phyloP scores from a whole-genome alignment of 345 rosid species.

The Aquilaria malaccensis region DNA sequence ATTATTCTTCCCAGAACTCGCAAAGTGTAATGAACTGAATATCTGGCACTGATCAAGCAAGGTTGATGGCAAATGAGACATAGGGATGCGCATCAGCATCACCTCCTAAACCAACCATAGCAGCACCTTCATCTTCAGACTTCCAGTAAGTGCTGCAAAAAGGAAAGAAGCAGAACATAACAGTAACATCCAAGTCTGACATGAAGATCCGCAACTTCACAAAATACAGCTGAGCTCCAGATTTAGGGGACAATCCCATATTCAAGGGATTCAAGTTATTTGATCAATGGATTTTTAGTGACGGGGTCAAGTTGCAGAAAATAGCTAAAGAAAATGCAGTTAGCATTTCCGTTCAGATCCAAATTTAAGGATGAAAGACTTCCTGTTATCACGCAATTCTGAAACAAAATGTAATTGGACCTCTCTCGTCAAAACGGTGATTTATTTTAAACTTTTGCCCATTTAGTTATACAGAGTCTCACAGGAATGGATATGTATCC shows the following conservation, averaged over 20 bases:
- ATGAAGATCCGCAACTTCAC: background rate
- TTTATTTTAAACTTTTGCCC: no score
- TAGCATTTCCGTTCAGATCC: no score
- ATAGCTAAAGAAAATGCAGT: no score
- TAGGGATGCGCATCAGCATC: slow-evolving; percentile 77
- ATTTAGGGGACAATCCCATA: background rate
- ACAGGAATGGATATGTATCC: no score
- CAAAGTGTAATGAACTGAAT: slow-evolving; percentile 2
- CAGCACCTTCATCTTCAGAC: slow-evolving; percentile 81
- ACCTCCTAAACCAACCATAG: slow-evolving; percentile 72
- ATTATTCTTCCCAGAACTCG: slow-evolving; percentile 21
- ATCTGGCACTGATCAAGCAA: slow-evolving; percentile 33
- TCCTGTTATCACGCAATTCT: no score
- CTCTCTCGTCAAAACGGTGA: no score
- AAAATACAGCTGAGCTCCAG: background rate
- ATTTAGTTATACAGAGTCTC: no score
- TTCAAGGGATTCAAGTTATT: slow-evolving; percentile 1
- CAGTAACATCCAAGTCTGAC: background rate
- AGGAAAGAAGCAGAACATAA: slow-evolving; percentile 6
- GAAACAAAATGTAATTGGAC: no score
- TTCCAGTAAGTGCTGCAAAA: slow-evolving; percentile 83
- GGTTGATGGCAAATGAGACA: slow-evolving; percentile 91
- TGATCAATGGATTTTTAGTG: background rate
- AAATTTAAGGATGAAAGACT: no score
- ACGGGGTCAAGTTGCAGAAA: background rate